A percentile compares a stretch with the other conserved stretches of the same genome.
Conservation (phyloP, 2,329 filamentous ascomycete species). For the Claviceps monticola region DNA sequence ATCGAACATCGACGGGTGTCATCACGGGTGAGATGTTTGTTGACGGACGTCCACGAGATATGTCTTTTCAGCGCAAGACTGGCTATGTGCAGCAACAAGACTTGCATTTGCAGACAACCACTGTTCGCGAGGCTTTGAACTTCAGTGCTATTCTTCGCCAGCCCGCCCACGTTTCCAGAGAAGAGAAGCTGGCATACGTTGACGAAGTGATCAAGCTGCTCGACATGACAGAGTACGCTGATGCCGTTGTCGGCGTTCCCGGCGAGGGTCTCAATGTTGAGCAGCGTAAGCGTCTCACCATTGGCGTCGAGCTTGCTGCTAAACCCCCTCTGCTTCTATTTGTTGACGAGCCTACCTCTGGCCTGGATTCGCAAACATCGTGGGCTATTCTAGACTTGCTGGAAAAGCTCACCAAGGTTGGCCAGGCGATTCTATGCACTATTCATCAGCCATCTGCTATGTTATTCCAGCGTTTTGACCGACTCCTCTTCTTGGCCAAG, state of each 20-base stretch:
- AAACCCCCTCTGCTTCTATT: slow-evolving; percentile 84
- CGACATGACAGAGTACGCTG: slow-evolving; percentile 81
- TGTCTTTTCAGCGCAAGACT: slow-evolving; percentile 80
- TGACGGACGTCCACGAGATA: slow-evolving; percentile 52
- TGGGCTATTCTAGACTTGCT: slow-evolving; percentile 85
- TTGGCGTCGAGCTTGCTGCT: slow-evolving; percentile 89
- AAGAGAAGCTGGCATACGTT: slow-evolving; percentile 77
- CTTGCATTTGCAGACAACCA: slow-evolving; percentile 70
- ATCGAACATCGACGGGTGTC: slow-evolving; percentile 77
- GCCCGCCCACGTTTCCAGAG: slow-evolving; percentile 53
- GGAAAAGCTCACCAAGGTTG: slow-evolving; percentile 76
- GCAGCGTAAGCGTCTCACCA: slow-evolving; percentile 67
- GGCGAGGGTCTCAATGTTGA: slow-evolving; percentile 71
- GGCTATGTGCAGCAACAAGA: slow-evolving; percentile 91
- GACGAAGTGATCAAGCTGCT: slow-evolving; percentile 82
- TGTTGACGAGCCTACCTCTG: slow-evolving; percentile 88
- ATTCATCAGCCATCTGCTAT: slow-evolving; percentile 96
- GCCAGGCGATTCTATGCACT: slow-evolving; percentile 89
- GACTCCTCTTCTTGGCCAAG: slow-evolving; percentile 62
- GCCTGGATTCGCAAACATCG: slow-evolving; percentile 83
- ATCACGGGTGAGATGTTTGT: slow-evolving; percentile 71
- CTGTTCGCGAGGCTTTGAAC: slow-evolving; percentile 73
- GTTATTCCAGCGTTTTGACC: slow-evolving; percentile 83
- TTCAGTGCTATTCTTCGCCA: slow-evolving; percentile 82
- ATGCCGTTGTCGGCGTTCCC: slow-evolving; percentile 80